These are phyloP conservation scores for Fusarium miscanthi DNA, from an alignment of 2,329 filamentous ascomycete genomes.

Conservation along the genomic window DNA sequence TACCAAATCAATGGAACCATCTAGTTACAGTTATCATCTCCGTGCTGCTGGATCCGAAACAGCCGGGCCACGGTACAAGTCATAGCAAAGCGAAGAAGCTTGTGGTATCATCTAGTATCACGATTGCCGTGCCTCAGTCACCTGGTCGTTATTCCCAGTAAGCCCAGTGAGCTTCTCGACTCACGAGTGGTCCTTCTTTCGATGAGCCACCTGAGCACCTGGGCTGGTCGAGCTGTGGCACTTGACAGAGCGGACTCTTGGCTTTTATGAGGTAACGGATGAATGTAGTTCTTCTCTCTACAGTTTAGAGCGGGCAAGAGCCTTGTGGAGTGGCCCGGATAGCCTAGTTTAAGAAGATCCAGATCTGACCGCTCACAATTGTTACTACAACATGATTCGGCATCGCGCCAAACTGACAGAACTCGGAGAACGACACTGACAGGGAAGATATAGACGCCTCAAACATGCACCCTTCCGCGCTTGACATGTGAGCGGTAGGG, in stretches of 20 bases:
- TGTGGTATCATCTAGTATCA: constrained; percentile 41
- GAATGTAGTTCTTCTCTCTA: constrained; percentile 5
- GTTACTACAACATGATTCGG: constrained; percentile 25
- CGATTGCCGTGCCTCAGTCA: constrained; percentile 13
- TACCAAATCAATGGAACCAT: constrained; percentile 27
- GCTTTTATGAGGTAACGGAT: constrained; percentile 30
- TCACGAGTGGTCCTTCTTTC: constrained; percentile 21
- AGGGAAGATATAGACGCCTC: constrained; percentile 35
- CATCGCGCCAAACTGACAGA: constrained; percentile 38
- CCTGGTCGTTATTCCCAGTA: constrained; percentile 16
- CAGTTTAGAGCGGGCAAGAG: background rate
- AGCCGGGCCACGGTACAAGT: constrained; percentile 7
- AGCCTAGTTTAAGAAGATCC: constrained; percentile 22
- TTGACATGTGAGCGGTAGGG: constrained; percentile 47
- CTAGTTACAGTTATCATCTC: constrained; percentile 30
- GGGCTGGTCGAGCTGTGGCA: constrained; percentile 20
- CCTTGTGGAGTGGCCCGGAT: background rate
- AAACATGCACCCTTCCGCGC: constrained; percentile 36
- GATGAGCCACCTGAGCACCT: constrained; percentile 13
- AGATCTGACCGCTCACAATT: constrained; percentile 33
- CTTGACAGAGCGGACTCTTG: constrained; percentile 21
- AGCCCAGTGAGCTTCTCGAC: constrained; percentile 18
- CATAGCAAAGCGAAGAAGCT: constrained; percentile 7
- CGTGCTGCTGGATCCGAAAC: constrained; percentile 22
- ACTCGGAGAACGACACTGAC: constrained; percentile 1